Evolutionary conservation across 345 rosid genomes (phyloP).

Genomic region (Eutrema heterophyllum): DNA sequence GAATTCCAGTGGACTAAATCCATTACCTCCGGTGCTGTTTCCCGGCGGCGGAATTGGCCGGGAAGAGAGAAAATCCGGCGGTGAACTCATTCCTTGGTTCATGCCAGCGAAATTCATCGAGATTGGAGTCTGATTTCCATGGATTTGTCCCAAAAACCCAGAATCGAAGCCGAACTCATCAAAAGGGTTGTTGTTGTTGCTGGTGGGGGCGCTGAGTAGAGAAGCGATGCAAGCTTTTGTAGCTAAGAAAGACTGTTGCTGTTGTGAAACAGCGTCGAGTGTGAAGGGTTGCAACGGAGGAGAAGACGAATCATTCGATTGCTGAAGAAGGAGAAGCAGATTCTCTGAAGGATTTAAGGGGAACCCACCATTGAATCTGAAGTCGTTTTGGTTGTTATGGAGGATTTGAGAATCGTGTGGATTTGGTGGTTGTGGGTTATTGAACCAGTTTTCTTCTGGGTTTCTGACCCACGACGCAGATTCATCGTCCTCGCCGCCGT

Average conservation of each 20-base stretch:
- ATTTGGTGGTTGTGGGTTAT: slow-evolving; percentile 21
- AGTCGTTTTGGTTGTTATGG: slow-evolving; percentile 32
- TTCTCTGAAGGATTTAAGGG: slow-evolving; percentile 34
- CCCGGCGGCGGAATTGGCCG: slow-evolving; percentile 31
- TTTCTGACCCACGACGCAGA: slow-evolving; percentile 45
- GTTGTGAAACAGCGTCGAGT: slow-evolving; percentile 43
- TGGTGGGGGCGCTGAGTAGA: slow-evolving; percentile 30
- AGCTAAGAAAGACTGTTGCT: slow-evolving; percentile 40
- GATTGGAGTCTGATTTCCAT: slow-evolving; percentile 35
- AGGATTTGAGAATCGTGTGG: slow-evolving; percentile 34
- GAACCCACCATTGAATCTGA: slow-evolving; percentile 37
- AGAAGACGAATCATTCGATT: slow-evolving; percentile 53
- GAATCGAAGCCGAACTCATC: slow-evolving; percentile 52
- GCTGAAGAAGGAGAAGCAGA: slow-evolving; percentile 44
- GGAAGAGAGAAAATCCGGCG: slow-evolving; percentile 22
- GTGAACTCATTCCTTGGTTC: slow-evolving; percentile 23
- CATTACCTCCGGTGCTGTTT: slow-evolving; percentile 19
- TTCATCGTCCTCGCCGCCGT: slow-evolving; percentile 23
- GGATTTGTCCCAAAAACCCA: slow-evolving; percentile 39
- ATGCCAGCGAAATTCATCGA: slow-evolving; percentile 34
- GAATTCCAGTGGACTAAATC: slow-evolving; percentile 33
- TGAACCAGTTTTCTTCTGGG: slow-evolving; percentile 61
- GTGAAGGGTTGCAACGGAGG: slow-evolving; percentile 51
- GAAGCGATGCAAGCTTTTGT: slow-evolving; percentile 46
- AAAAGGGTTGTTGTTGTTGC: slow-evolving; percentile 38